Evolutionary conservation across 805 yeast genomes (phyloP).

Genomic region (Candida succiphila): DNA sequence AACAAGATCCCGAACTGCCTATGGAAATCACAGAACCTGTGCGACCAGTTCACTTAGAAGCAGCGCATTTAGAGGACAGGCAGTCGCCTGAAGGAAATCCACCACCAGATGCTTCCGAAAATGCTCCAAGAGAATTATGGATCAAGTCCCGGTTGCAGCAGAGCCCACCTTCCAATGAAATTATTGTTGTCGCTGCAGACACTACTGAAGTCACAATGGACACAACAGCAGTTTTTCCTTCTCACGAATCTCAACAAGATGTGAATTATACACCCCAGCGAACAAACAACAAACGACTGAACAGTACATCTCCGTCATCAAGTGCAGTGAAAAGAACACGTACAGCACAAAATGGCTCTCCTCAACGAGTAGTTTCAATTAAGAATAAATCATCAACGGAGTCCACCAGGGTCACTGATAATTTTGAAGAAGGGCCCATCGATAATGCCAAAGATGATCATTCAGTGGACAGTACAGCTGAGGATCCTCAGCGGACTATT

Average conservation of each 20-base stretch:
- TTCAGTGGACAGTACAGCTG: neutral
- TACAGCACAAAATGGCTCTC: constrained; percentile 11
- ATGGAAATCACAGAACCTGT: constrained; percentile 3
- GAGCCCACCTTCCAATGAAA: neutral
- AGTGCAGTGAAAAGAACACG: constrained; percentile 10
- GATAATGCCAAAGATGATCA: neutral
- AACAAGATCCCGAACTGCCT: neutral
- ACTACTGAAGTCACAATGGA: neutral
- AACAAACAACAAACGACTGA: too few species aligned
- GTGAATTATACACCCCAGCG: too few species aligned
- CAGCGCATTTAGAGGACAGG: neutral
- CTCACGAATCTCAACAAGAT: too few species aligned
- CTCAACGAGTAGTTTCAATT: constrained; percentile 7
- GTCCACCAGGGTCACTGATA: neutral
- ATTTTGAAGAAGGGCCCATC: neutral
- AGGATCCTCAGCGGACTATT: neutral
- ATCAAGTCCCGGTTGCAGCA: too few species aligned
- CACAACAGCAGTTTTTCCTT: neutral
- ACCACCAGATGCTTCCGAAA: neutral
- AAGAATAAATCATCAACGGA: neutral
- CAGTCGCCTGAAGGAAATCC: constrained; percentile 3
- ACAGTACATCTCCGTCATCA: constrained; percentile 9
- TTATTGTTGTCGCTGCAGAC: neutral
- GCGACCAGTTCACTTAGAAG: neutral
- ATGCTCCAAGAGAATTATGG: too few species aligned